Evolutionary conservation across 78 protist genomes (phyloP).

Genomic region (Corallochytrium limacisporum): DNA sequence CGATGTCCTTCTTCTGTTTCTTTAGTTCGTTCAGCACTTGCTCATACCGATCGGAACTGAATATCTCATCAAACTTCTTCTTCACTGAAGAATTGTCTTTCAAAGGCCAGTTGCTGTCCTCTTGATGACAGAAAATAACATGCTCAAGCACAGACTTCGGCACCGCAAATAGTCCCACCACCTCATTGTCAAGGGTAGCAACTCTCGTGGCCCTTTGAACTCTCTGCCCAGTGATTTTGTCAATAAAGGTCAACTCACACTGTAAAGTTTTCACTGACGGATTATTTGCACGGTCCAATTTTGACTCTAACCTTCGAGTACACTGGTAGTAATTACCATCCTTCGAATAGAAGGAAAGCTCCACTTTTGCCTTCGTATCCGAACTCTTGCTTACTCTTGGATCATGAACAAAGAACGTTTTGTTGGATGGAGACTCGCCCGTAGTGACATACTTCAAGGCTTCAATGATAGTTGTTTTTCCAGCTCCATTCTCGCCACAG

Average conservation of each 20-base stretch:
- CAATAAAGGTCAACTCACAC: not conserved
- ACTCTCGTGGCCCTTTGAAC: slow-evolving; percentile 14
- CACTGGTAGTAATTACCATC: not conserved
- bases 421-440: slow-evolving; percentile 89
- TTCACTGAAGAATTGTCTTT: too few species aligned
- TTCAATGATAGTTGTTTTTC: too few species aligned
- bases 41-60: too few species aligned
- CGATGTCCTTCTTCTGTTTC: too few species aligned
- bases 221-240: not conserved
- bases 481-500: too few species aligned
- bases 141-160: slow-evolving; percentile 78
- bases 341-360: slow-evolving; percentile 43
- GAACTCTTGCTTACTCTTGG: slow-evolving; percentile 43
- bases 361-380: slow-evolving; percentile 81
- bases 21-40: too few species aligned
- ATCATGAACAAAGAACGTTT: slow-evolving; percentile 74
- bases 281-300: not conserved
- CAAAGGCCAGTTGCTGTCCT: slow-evolving; percentile 93
- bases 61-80: slow-evolving; percentile 88
- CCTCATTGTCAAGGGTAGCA: slow-evolving; percentile 53
- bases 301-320: slow-evolving; percentile 6
- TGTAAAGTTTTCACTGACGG: not conserved
- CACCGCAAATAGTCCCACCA: slow-evolving; percentile 78
- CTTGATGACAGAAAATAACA: slow-evolving; percentile 98
- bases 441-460: slow-evolving; percentile 74